These are phyloP conservation scores for Sambucus nigra DNA, from an alignment of 129 eudicot species.

Conservation along the genomic window DNA sequence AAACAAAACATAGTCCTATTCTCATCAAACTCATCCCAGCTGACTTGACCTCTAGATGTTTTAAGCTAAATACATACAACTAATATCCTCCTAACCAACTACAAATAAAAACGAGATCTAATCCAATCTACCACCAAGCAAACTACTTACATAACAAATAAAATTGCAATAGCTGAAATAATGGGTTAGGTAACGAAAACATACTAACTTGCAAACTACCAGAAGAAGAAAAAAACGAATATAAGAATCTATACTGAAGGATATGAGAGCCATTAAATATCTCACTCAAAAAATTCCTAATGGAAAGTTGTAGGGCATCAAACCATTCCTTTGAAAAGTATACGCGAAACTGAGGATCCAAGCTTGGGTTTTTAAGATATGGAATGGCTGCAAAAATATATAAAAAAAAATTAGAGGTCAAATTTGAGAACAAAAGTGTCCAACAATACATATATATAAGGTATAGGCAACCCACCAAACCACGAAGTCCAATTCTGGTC, in stretches of 20 bases:
- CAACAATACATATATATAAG: conserved; percentile 1
- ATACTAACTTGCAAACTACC: too few species aligned
- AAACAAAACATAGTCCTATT: too few species aligned
- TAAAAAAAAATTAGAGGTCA: background rate
- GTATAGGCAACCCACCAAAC: conserved; percentile 56
- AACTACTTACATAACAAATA: background rate
- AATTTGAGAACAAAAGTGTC: background rate
- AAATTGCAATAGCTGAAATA: background rate
- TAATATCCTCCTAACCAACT: too few species aligned
- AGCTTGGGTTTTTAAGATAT: conserved; percentile 67
- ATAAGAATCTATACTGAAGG: conserved; percentile 30
- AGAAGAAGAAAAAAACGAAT: conserved; percentile 2
- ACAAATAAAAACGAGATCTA: too few species aligned
- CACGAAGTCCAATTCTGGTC: conserved; percentile 75
- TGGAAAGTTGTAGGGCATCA: conserved; percentile 59
- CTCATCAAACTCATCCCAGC: too few species aligned
- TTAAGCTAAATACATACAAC: too few species aligned
- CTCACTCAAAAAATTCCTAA: conserved; percentile 75
- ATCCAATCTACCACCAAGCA: background rate
- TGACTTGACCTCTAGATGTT: too few species aligned
- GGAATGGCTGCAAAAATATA: conserved; percentile 57
- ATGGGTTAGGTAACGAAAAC: too few species aligned
- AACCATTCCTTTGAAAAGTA: conserved; percentile 83
- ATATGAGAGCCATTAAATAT: conserved; percentile 85
- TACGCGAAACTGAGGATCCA: conserved; percentile 69